Base-by-base conservation (phyloP, 495 filamentous ascomycete species). In the Penicillium goetzii region DNA sequence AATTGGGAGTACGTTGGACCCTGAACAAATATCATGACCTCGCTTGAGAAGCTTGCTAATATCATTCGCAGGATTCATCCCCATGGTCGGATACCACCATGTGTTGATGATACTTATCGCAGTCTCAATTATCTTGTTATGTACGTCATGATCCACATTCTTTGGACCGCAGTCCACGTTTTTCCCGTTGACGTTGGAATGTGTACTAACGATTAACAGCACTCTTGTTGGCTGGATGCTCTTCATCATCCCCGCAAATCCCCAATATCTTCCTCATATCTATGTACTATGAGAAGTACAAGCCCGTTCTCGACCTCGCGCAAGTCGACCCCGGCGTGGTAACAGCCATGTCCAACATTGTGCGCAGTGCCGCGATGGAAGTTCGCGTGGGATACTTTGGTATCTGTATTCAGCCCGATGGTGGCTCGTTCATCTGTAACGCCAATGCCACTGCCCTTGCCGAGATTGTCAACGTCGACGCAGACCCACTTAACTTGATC, bases 31-130 rank as follows among this genome's bases (percentile, higher is more conserved):
- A 6, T 19, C 9, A 14, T 17, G 36, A 57, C 11, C 15, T 14
- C 1, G 32, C 14, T 14, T 6, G 23, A 34, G 19, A 12, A 55
- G 25, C 32, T 34, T 7, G 49, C 59, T 61, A 21, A 61, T 47
- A 3, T 8, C 7, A 8, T 23, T n/a, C 36, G 19, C 68, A 97
- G 92, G 92, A 69, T 86, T 94, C 71, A 84, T 97, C 80, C 94
- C 95, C 61, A 92, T 97, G 79, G 87, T 99, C 63, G 95, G 96
- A 64, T 99, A 98, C 78, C 95, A 99, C 78, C 95, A 99, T 86
- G 90, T 97, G 51, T 84, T 99, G 67, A 98, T 99, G 95, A 90
- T 98, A 67, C 79, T 99, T 56, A 97, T 99, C 70, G 92, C 92
- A 40, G 82, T 97, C 50, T 85, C 93, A 2, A 97, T 99, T 72